These are phyloP conservation scores for Stachybotrys chlorohalonatus DNA, from an alignment of 2,329 filamentous ascomycete genomes.

Conservation along the genomic window DNA sequence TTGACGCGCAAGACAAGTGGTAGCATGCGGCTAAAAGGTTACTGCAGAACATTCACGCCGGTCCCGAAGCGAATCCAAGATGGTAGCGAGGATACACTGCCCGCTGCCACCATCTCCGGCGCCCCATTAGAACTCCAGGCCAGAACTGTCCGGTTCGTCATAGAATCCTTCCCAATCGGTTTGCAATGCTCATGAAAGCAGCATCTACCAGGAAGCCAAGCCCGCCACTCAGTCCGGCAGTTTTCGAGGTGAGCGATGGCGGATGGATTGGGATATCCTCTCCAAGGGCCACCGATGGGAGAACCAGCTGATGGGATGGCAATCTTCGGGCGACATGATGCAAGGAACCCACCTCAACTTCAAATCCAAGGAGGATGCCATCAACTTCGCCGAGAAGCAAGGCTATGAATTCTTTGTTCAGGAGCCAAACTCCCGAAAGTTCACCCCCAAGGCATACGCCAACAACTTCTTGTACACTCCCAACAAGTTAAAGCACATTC, in stretches of 20 bases:
- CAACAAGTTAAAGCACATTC: constrained; percentile 79
- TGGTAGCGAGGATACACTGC: constrained; percentile 73
- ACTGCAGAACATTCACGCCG: constrained; percentile 72
- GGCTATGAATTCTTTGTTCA: constrained; percentile 99
- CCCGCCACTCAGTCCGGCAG: constrained; percentile 92
- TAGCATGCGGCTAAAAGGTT: not conserved
- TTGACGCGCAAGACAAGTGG: too few relatives aligned
- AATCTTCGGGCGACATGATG: constrained; percentile 90
- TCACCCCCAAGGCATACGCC: constrained; percentile 85
- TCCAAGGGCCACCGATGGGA: constrained; percentile 94
- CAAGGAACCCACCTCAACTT: constrained; percentile 89
- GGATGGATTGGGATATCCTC: constrained; percentile 97
- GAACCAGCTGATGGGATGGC: constrained; percentile 97
- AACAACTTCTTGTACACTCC: constrained; percentile 88
- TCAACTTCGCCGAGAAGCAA: constrained; percentile 94
- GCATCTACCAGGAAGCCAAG: constrained; percentile 87
- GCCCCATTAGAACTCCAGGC: constrained; percentile 91
- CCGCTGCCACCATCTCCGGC: constrained; percentile 82
- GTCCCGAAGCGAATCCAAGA: constrained; percentile 85
- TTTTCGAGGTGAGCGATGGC: constrained; percentile 79
- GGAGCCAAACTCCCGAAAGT: constrained; percentile 82
- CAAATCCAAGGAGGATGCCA: constrained; percentile 87
- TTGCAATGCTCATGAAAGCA: constrained; percentile 26
- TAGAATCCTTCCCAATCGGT: not conserved
- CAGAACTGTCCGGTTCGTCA: constrained; percentile 75